These are phyloP conservation scores for Penicillium samsonianum DNA, from an alignment of 495 filamentous ascomycete genomes.

Conservation along the genomic window DNA sequence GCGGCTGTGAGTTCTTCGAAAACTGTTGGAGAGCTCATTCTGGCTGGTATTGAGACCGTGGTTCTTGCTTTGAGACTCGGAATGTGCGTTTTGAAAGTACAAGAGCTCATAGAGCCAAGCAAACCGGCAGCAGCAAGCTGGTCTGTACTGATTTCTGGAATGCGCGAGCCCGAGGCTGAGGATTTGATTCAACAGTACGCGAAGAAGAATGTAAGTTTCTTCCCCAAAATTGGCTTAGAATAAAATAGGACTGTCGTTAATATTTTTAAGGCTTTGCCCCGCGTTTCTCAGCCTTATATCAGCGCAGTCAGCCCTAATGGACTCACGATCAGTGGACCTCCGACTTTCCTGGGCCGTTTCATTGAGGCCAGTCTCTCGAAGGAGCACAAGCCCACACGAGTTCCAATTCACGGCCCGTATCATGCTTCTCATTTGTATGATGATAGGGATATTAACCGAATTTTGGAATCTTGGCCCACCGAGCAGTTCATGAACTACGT, in stretches of 20 bases:
- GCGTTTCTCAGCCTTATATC: constrained; percentile 66
- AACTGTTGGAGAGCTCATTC: constrained; percentile 67
- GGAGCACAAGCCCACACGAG: constrained; percentile 57
- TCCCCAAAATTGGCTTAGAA: constrained; percentile 25
- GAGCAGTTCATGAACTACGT: constrained; percentile 45
- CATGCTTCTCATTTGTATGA: constrained; percentile 76
- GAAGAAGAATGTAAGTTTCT: constrained; percentile 47
- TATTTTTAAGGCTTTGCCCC: constrained; percentile 54
- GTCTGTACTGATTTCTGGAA: constrained; percentile 44
- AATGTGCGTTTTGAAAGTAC: constrained; percentile 51
- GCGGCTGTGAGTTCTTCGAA: constrained; percentile 68
- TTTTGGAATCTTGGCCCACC: constrained; percentile 47
- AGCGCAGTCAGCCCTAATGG: constrained; percentile 70
- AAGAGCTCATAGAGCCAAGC: constrained; percentile 35
- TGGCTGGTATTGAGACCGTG: constrained; percentile 67
- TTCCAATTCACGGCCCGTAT: constrained; percentile 77
- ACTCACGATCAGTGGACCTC: constrained; percentile 79
- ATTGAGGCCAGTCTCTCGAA: constrained; percentile 54
- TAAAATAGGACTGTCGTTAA: constrained; percentile 28
- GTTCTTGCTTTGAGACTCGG: constrained; percentile 74
- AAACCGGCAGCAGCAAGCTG: constrained; percentile 33
- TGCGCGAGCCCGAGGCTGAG: constrained; percentile 32
- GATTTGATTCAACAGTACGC: constrained; percentile 30
- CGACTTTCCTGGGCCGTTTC: constrained; percentile 59
- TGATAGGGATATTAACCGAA: constrained; percentile 58